Conservation (phyloP, 257 asterid genomes). For the Solanum chiquidenum region DNA sequence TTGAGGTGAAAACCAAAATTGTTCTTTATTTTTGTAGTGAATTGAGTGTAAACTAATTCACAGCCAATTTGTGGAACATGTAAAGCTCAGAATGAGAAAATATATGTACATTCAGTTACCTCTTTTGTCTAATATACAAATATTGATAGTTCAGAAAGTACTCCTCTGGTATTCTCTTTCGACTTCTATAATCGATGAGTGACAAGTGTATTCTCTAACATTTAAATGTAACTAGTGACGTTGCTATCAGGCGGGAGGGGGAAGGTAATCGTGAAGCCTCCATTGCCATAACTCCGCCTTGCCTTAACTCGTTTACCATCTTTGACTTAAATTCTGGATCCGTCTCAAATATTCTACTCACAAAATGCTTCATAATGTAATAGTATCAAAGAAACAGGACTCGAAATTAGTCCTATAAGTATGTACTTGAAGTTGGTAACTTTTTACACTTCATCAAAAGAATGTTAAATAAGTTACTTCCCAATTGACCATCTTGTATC, state of each 20-base stretch:
- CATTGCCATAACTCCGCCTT: neutral
- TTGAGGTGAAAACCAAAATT: neutral
- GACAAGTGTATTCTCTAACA: neutral
- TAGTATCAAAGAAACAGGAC: neutral
- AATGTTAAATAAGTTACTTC: neutral
- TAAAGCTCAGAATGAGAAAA: neutral
- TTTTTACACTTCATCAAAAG: neutral
- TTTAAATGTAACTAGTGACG: neutral
- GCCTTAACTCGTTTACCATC: neutral
- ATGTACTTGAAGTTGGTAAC: neutral
- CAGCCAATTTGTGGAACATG: neutral
- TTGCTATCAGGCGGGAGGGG: neutral
- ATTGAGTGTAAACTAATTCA: neutral
- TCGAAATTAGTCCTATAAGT: neutral
- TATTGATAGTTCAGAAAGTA: neutral
- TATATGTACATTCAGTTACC: neutral
- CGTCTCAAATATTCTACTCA: too few relatives aligned
- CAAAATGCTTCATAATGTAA: neutral
- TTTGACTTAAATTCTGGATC: too few relatives aligned
- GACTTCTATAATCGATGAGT: neutral
- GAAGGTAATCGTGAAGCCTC: neutral
- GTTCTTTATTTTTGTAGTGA: neutral
- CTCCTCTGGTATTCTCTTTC: neutral
- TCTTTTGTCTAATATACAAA: neutral
- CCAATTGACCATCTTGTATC: neutral